Evolutionary conservation across 768 basidiomycete genomes (phyloP), one percentile per base, ranked within the genome.

Genomic region (Lactarius quietus): DNA sequence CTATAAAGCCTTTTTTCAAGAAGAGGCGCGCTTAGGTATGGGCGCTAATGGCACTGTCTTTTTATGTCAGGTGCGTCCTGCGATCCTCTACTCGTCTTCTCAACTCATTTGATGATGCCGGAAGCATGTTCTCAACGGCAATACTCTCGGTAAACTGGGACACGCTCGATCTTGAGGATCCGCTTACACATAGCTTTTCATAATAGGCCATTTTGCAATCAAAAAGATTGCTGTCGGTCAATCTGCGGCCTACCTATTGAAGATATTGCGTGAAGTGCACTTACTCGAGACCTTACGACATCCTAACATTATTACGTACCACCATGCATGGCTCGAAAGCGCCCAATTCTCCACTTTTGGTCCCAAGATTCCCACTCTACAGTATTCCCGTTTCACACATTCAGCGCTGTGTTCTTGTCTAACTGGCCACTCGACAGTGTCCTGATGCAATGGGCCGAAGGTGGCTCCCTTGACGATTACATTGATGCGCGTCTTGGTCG

Each of bases 201-300:
- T 14, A 15, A 55, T 69, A 84, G 91, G 91, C 33, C 88, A 87
- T 69, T 97, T 95, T 74, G 95, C 95, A 0, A 91, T 97, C 55
- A 98, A 98, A 79, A 98, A 97, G 75, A 93, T 98, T 26, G 94
- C 96, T 0, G 91, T 98, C 0, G 95, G 95, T 56, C 86, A 92
- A 72, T 95, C 93, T 0, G 90, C 93, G 69, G 81, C 87, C 2
- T 95, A 95, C 77, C 80, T 96, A 7, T 77, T 94, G 45, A 87
- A 86, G 57, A 94, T 92, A 61, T 78, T 95, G 43, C 85, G 86
- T 52, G 94, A 95, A 79, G 92, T 98, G 61, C 86, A 92, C 51
- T 80, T 97, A 10, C 78, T 98, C 51, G 95, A 98, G 73, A 81
- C 84, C 31, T 79, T 98, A 4, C 88, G 89, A 62, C 95, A 98